Base-by-base conservation (phyloP, 2,329 filamentous ascomycete species). In the Hypoxylon sp. region DNA sequence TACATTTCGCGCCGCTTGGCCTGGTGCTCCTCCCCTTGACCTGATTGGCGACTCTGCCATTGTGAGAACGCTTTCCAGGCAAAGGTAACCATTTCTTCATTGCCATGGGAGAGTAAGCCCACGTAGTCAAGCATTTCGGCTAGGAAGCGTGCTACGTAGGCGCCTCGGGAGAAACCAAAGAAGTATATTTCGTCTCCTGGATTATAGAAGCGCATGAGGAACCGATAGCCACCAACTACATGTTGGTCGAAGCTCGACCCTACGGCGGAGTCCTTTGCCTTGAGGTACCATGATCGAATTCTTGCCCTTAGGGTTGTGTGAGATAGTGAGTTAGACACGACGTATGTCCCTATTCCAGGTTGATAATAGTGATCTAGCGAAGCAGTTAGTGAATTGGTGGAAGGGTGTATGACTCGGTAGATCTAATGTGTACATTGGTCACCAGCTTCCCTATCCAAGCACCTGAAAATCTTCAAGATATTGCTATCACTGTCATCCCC, bases 121-220 rank as follows among this genome's bases (percentile, higher is more conserved):
- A 96, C 89, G 72, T 92, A 90, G 74, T 96, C 92, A 5, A 96
- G 84, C 93, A 95, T 95, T 75, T 96, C 92, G 0, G 93, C 92
- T 0, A 93, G 80, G 74, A 93, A 93, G 2, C 91, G 87, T 0
- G 91, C 91, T 46, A 91, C 91, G 73, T 93, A 93, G 1, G 90
- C 86, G 17, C 91, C 91, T 19, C 91, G 86, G 46, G 88, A 91
- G 79, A 93, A 93, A 0, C 91, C 91, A 65, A 93, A 92, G 79
- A 93, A 88, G 75, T 89, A 92, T 36, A 92, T 91, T 64, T 89
- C 85, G 66, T 89, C 87, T 23, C 86, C 86, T 0, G 86, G 85
- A 48, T 84, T 83, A 76, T 93, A 93, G 76, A 90, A 91, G 17
- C 89, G 86, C 90, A 93, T 93, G 49, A 93, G 82, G 77, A 94